Base-by-base conservation (phyloP, 192 early-diverging fungal genomes). In the Coemansia sp. region DNA sequence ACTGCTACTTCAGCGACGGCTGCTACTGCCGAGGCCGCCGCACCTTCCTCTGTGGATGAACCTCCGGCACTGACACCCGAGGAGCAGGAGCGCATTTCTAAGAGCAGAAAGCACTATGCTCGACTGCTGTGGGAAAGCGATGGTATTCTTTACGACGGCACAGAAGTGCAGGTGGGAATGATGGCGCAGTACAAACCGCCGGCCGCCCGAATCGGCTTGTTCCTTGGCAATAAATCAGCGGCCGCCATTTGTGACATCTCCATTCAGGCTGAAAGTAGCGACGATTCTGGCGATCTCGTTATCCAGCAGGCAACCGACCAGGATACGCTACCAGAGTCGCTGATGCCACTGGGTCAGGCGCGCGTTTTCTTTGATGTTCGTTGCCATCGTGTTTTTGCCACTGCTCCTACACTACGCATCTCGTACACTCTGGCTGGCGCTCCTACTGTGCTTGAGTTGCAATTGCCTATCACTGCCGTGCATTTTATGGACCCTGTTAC, bases 161-260 rank as follows among this genome's bases (percentile, higher is more conserved):
- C 82, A 7, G 87, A 88, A 58, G 68, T 98, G 47, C 94, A 97
- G 62, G 85, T 99, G 24, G 94, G 94, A 10, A 58, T 98, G 54
- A 95, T 98, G 59, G 88, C 92, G 1, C 96, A 98, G 65, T 99
- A 95, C 71, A 93, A 97, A 69, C 86, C 86, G 18, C 85, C 92
- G 9, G 81, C 92, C 7, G 97, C 96, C 8, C 87, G 95, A 14
- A 59, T 99, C 21, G 96, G 92, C 53, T 64, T 99, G 24, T 99
- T 94, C 62, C 85, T 92, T 55, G 90, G 92, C 27, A 99, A 99
- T 84, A 93, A 93, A 65, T 86, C 92, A 0, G 83, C 86, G 4
- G 78, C 77, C 8, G 80, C 88, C 16, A 84, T 97, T 59, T 86
- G 82, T 27, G 73, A 86, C 27, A 76, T 92, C 7, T 78, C 84